Evolutionary conservation across 305 asterid species (phyloP), one percentile per base, ranked within the genome.

Genomic region (Caryopteris hybrid): DNA sequence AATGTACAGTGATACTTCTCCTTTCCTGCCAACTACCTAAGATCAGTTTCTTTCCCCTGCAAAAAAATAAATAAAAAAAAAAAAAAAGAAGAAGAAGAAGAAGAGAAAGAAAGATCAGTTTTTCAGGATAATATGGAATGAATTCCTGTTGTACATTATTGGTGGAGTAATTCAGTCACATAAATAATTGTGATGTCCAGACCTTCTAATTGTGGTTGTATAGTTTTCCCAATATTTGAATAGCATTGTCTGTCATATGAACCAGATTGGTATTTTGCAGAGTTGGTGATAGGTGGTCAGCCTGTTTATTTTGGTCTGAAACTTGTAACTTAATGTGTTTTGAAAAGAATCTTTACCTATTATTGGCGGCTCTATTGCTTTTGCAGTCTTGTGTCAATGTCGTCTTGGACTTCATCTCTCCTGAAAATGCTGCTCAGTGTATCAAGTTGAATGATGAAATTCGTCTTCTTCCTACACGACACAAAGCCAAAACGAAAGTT

Each of bases 401-500:
- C 51, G 88, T 86, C 61, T 48, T 91, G 84, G 91, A 91, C 84
- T 94, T 91, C 86, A 79, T 91, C 81, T 94, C 99, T 10, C 99
- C 99, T 13, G 99, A 94, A 83, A 94, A 77, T 80, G 88, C 85
- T 29, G 64, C 89, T 21, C 91, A 81, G 72, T 87, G 97, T 78
- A 73, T 89, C 53, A 82, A 83, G 66, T 52, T 91, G 84, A 79
- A 75, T 66, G 96, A 94, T 56, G 97, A 94, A 78, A 91, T 94
- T 43, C 95, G 94, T 47, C 81, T 73, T 59, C 98, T 94, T 73
- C 98, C 99, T 50, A 10, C 61, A 38, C 81, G 68, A 65, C 99
- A 94, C 86, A 86, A 81, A 80, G 96, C 95, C 74, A 85, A 78
- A 81, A 81, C 70, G 68, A 91, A 82, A 81, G 66, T 81, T 70